These are phyloP conservation scores for Hymenoscyphus fraxineus DNA, from an alignment of 2,329 filamentous ascomycete species.

Conservation along the genomic window DNA sequence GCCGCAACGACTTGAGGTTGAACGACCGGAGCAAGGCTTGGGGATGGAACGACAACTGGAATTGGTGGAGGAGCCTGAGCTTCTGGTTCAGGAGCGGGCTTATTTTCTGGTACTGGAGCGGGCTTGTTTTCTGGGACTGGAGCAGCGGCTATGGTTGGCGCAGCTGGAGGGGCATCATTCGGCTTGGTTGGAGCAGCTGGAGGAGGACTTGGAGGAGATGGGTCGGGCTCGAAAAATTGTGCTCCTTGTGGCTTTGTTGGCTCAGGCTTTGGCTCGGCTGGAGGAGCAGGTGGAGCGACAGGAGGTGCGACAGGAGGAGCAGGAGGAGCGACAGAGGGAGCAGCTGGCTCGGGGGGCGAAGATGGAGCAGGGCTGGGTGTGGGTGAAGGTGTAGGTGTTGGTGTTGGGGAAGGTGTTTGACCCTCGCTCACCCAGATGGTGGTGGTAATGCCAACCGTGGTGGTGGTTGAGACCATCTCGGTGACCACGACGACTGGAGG, in stretches of 20 bases:
- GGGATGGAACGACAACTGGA: neutral
- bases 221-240: conserved; percentile 29
- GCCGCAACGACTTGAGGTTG: conserved; percentile 8
- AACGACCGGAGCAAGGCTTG: neutral
- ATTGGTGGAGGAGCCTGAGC: neutral
- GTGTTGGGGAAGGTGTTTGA: conserved; percentile 2
- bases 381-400: too few species aligned
- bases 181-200: conserved; percentile 11
- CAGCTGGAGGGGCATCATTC: conserved; percentile 9
- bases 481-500: conserved; percentile 44
- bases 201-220: conserved; percentile 26
- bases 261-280: too few species aligned
- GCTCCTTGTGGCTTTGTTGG: conserved; percentile 9
- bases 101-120: neutral
- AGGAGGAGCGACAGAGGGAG: conserved; percentile 8
- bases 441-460: conserved; percentile 40
- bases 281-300: too few species aligned
- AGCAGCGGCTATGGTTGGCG: neutral
- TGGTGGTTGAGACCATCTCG: conserved; percentile 43
- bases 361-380: neutral
- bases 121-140: neutral
- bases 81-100: neutral
- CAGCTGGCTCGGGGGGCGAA: conserved; percentile 12
- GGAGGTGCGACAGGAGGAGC: too few species aligned
- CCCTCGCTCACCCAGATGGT: conserved; percentile 41